phyloP scores from a whole-genome alignment of 129 eudicot genomes.

The Flaveria sonorensis region DNA sequence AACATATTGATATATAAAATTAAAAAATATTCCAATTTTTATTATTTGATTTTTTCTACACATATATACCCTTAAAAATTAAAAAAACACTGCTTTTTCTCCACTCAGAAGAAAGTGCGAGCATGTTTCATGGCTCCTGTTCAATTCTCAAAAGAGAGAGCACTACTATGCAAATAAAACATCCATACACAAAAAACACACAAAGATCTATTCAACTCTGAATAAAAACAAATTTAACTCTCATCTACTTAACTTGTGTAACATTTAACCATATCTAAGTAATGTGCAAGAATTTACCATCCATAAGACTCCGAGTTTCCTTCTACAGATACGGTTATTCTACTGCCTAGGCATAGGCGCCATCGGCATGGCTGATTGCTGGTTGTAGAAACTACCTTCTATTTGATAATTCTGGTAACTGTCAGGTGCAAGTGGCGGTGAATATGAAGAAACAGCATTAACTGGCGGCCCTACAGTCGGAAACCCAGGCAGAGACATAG shows the following conservation, averaged over 20 bases:
- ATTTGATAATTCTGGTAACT: constrained; percentile 63
- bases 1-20: not conserved
- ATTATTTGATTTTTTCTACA: too few species aligned
- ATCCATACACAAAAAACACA: constrained; percentile 17
- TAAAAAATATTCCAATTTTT: not conserved
- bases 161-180: constrained; percentile 7
- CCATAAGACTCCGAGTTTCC: constrained; percentile 22
- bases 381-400: constrained; percentile 74
- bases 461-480: constrained; percentile 42
- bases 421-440: constrained; percentile 41
- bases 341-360: constrained; percentile 73
- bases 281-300: constrained; percentile 35
- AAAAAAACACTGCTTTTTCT: not conserved
- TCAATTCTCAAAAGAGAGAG: not conserved
- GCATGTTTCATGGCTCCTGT: constrained; percentile 5
- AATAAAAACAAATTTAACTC: constrained; percentile 19
- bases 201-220: constrained; percentile 30
- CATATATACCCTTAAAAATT: not conserved
- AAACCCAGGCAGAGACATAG: constrained; percentile 46
- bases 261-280: constrained; percentile 34
- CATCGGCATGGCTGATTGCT: constrained; percentile 65
- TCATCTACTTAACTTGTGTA: constrained; percentile 28
- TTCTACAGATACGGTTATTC: constrained; percentile 18
- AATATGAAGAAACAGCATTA: constrained; percentile 47
- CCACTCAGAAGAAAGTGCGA: not conserved